phyloP scores from a whole-genome alignment of 148 eudicot genomes.

The Silene uniflora region DNA sequence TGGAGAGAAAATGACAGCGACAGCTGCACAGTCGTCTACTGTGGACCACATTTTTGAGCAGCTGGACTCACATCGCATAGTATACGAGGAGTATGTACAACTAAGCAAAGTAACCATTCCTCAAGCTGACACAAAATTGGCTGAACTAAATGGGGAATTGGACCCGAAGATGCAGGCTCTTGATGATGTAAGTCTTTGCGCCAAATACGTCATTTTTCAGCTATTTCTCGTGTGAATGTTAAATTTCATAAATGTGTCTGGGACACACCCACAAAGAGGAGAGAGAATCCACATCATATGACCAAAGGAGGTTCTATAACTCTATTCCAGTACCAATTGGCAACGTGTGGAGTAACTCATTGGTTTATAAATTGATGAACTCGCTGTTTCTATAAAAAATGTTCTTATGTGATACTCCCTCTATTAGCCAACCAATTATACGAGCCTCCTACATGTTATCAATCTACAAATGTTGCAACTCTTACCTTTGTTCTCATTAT shows the following conservation, averaged over 20 bases:
- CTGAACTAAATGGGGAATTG: constrained; percentile 68
- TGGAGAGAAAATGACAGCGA: constrained; percentile 44
- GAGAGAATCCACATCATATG: too few species aligned
- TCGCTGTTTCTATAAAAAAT: neutral
- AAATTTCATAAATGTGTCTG: too few species aligned
- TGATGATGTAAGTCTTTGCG: constrained; percentile 74
- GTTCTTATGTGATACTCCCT: neutral
- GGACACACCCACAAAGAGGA: too few species aligned
- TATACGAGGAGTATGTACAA: constrained; percentile 78
- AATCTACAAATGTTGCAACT: too few species aligned
- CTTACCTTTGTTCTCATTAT: too few species aligned
- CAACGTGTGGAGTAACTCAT: too few species aligned
- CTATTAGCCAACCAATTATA: neutral
- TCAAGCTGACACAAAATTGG: constrained; percentile 55
- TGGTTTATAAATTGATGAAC: too few species aligned
- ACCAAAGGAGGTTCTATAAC: too few species aligned
- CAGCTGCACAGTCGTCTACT: constrained; percentile 42
- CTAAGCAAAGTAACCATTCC: constrained; percentile 67
- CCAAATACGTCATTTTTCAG: constrained; percentile 14
- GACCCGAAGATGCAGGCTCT: constrained; percentile 68
- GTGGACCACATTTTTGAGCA: constrained; percentile 74
- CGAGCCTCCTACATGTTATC: too few species aligned
- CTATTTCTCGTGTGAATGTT: neutral
- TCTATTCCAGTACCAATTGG: too few species aligned
- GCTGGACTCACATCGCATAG: constrained; percentile 68